A percentile compares a stretch with the other conserved stretches of the same genome.
These are phyloP conservation scores for Dendryphion nanum DNA, from an alignment of 2,329 filamentous ascomycete species.

Conservation along the genomic window DNA sequence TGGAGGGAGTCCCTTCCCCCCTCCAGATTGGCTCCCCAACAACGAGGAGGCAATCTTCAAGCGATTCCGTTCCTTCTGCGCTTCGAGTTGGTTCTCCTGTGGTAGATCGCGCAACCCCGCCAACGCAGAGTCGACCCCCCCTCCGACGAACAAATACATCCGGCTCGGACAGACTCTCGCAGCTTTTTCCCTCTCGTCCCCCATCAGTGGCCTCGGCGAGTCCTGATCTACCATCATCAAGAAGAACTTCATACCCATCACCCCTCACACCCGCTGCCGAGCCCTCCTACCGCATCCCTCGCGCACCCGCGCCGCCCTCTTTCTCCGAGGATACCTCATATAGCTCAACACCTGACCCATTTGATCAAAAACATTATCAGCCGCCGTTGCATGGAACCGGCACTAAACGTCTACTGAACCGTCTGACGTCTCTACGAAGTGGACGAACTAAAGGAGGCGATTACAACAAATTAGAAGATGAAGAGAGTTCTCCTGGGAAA, in stretches of 20 bases:
- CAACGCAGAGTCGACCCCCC: constrained; percentile 19
- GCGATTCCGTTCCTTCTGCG: constrained; percentile 22
- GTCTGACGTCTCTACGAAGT: constrained; percentile 28
- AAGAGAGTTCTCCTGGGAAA: constrained; percentile 18
- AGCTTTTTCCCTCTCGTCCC: constrained; percentile 36
- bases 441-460: constrained; percentile 13
- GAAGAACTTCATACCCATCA: constrained; percentile 29
- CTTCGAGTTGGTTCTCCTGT: constrained; percentile 32
- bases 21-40: constrained; percentile 31
- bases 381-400: constrained; percentile 18
- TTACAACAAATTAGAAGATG: constrained; percentile 35
- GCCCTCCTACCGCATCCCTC: constrained; percentile 27
- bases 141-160: constrained; percentile 28
- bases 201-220: constrained; percentile 24
- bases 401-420: constrained; percentile 30
- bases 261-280: constrained; percentile 26
- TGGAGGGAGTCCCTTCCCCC: constrained; percentile 29
- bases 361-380: constrained; percentile 16
- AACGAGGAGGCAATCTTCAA: constrained; percentile 15
- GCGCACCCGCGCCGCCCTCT: constrained; percentile 30
- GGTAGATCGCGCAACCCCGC: constrained; percentile 10
- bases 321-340: constrained; percentile 33
- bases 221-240: constrained; percentile 19
- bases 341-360: constrained; percentile 18
- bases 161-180: constrained; percentile 33